Evolutionary conservation across 257 asterid genomes (phyloP).

Genomic region (Scutellaria galericulata): DNA sequence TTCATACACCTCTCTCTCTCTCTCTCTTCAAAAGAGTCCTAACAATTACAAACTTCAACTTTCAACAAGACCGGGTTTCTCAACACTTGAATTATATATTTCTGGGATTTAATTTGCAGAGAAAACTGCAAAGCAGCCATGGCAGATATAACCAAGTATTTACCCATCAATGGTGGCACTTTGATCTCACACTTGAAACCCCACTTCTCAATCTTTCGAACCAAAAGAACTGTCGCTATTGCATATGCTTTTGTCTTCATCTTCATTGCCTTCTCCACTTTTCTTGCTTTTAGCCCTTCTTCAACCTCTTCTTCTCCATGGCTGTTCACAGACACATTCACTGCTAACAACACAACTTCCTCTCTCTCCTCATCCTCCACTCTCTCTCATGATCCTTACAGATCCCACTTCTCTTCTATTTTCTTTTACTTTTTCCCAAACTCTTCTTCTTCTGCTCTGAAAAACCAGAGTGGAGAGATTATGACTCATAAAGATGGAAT

Average conservation of each 20-base stretch:
- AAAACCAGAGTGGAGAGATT: slow-evolving; percentile 22
- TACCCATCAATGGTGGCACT: slow-evolving; percentile 57
- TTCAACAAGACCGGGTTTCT: too few species aligned
- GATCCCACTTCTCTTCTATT: slow-evolving; percentile 65
- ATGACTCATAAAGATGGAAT: slow-evolving; percentile 34
- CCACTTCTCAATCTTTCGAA: slow-evolving; percentile 50
- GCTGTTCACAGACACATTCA: slow-evolving; percentile 53
- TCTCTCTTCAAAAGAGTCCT: neutral
- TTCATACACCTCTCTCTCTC: neutral
- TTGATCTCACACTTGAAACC: slow-evolving; percentile 61
- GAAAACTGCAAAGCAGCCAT: slow-evolving; percentile 27
- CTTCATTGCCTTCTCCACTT: slow-evolving; percentile 70
- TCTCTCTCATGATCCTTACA: slow-evolving; percentile 39
- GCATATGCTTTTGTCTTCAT: slow-evolving; percentile 59
- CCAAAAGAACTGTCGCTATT: slow-evolving; percentile 50
- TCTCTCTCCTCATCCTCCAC: slow-evolving; percentile 34
- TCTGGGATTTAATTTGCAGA: neutral
- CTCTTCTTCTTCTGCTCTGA: slow-evolving; percentile 31
- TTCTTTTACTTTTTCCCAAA: slow-evolving; percentile 56
- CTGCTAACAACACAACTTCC: slow-evolving; percentile 17
- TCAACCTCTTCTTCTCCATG: slow-evolving; percentile 63
- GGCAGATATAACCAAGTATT: slow-evolving; percentile 69
- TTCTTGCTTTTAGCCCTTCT: slow-evolving; percentile 77
- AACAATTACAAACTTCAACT: neutral
- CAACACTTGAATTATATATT: too few species aligned